These are phyloP conservation scores for Agaricales sp. DNA, from an alignment of 1,284 basidiomycete species.

Conservation along the genomic window DNA sequence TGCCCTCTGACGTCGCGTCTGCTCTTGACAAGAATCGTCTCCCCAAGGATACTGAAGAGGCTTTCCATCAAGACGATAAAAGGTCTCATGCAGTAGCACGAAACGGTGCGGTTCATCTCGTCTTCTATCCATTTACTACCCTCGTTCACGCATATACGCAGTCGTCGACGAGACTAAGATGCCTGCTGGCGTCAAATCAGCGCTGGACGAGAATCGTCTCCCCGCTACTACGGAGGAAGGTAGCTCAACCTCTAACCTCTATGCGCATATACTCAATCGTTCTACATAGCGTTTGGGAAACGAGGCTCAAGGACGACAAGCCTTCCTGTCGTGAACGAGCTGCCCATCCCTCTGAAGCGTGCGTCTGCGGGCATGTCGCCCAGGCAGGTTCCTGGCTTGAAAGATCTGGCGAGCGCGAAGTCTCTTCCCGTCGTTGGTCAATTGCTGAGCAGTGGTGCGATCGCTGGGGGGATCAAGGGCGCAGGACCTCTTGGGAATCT, in stretches of 20 bases:
- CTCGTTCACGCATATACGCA: neutral
- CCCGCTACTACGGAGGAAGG: neutral
- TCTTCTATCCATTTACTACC: no score
- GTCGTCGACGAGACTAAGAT: neutral
- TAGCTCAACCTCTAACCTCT: neutral
- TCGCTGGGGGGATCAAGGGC: neutral
- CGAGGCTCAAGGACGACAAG: neutral
- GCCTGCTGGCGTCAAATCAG: neutral
- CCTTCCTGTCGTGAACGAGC: neutral
- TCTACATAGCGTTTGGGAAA: neutral
- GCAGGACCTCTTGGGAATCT: neutral
- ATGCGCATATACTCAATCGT: neutral
- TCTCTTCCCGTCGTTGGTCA: neutral
- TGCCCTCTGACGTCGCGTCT: neutral
- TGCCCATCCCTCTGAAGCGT: neutral
- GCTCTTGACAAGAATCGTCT: neutral
- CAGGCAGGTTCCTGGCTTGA: neutral
- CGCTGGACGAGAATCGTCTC: neutral
- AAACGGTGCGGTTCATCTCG: no score
- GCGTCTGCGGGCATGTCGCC: neutral
- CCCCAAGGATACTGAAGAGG: neutral
- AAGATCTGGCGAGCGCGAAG: neutral
- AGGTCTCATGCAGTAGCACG: no score
- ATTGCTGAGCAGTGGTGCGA: neutral
- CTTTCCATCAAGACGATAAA: neutral